These are phyloP conservation scores for Harringtonia lauricola DNA, from an alignment of 2,329 filamentous ascomycete species.

Conservation along the genomic window DNA sequence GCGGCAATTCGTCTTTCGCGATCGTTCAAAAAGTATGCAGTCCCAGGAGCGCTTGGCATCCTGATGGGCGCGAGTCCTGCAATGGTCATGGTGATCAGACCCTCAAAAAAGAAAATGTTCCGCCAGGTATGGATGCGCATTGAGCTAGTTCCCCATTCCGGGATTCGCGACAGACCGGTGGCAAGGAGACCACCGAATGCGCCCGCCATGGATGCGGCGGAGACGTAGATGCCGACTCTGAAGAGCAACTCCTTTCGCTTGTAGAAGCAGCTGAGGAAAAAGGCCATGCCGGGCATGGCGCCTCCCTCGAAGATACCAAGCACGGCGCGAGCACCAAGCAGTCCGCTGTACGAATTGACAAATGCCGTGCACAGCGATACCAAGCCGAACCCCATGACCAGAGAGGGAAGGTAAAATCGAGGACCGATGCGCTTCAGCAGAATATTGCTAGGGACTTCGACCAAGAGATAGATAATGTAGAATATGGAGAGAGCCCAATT, in stretches of 20 bases:
- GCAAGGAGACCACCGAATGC: constrained; percentile 47
- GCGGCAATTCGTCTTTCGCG: constrained; percentile 43
- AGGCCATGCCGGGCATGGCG: constrained; percentile 45
- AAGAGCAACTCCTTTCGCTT: constrained; percentile 43
- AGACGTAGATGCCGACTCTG: constrained; percentile 44
- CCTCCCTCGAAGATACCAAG: constrained; percentile 46
- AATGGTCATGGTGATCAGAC: constrained; percentile 38
- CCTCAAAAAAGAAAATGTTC: constrained; percentile 55
- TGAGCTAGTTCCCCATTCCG: constrained; percentile 34
- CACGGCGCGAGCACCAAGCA: constrained; percentile 35
- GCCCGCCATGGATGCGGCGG: constrained; percentile 41
- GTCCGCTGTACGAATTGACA: constrained; percentile 31
- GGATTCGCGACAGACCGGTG: constrained; percentile 37
- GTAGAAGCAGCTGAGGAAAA: constrained; percentile 45
- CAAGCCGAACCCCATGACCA: constrained; percentile 44
- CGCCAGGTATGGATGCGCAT: constrained; percentile 38
- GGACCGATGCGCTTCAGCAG: constrained; percentile 41
- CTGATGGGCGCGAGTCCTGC: constrained; percentile 36
- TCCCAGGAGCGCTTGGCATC: constrained; percentile 37
- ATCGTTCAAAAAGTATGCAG: constrained; percentile 37
- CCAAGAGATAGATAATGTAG: constrained; percentile 44
- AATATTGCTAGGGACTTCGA: constrained; percentile 46
- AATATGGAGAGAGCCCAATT: constrained; percentile 48
- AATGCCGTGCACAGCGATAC: constrained; percentile 44
- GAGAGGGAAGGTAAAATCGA: constrained; percentile 39